These are phyloP conservation scores for Xylogone sp. DNA, from an alignment of 2,329 filamentous ascomycete genomes.

Conservation along the genomic window DNA sequence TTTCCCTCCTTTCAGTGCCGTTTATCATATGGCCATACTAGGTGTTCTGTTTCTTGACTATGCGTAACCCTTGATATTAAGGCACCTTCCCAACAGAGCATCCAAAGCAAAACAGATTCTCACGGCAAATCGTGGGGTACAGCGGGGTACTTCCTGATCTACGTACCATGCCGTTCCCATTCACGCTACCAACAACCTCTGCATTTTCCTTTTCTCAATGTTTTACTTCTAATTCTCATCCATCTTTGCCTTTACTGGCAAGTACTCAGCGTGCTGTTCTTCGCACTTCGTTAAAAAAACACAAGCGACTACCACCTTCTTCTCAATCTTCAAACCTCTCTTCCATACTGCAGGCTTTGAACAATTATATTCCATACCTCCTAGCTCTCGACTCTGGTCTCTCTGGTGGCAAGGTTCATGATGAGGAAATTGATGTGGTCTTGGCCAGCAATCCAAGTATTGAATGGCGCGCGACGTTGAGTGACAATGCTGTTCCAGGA, in stretches of 20 bases:
- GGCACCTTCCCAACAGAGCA: no score
- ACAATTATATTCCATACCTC: conserved; percentile 80
- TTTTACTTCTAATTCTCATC: conserved; percentile 78
- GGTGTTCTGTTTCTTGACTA: neutral
- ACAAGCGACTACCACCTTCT: conserved; percentile 76
- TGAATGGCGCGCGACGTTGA: conserved; percentile 82
- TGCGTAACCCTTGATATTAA: neutral
- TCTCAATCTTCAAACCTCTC: conserved; percentile 69
- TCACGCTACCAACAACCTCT: conserved; percentile 84
- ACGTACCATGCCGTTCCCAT: conserved; percentile 80
- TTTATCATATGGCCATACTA: neutral
- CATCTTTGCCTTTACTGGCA: conserved; percentile 77
- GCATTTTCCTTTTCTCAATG: conserved; percentile 75
- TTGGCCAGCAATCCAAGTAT: conserved; percentile 59
- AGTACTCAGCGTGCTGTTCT: conserved; percentile 82
- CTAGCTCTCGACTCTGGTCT: conserved; percentile 72
- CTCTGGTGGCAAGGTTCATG: conserved; percentile 47
- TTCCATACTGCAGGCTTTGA: conserved; percentile 64
- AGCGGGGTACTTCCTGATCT: neutral
- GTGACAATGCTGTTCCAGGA: conserved; percentile 58
- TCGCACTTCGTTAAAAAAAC: conserved; percentile 77
- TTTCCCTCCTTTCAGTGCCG: neutral
- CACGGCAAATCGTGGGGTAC: neutral
- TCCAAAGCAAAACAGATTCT: neutral
- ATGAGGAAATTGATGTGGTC: conserved; percentile 65